Evolutionary conservation across 2,329 filamentous ascomycete species (phyloP).

Genomic region (Nothopassalora personata): DNA sequence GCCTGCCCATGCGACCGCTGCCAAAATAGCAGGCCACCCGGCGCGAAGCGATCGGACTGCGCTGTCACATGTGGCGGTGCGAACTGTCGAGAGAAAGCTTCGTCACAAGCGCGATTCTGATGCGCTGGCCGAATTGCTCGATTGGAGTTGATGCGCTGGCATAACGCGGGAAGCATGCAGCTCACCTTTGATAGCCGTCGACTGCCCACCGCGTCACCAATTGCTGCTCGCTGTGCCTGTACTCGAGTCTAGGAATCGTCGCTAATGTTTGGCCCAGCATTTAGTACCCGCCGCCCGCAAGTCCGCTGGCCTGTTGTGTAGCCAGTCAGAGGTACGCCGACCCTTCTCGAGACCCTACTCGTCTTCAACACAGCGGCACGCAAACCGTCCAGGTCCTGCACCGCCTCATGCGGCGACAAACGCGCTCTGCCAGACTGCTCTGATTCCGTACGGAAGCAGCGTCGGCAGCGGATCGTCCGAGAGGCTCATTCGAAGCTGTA

Average conservation of each 20-base stretch:
- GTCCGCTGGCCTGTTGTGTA: conserved; percentile 15
- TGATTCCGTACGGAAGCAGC: conserved; percentile 1
- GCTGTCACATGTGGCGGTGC: conserved; percentile 23
- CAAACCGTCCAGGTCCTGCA: conserved; percentile 7
- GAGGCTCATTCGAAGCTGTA: conserved; percentile 12
- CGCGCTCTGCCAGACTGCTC: neutral
- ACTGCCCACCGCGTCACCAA: conserved; percentile 21
- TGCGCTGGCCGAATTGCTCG: conserved; percentile 21
- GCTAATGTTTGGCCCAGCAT: conserved; percentile 25
- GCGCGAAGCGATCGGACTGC: conserved; percentile 3
- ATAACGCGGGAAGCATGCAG: conserved; percentile 21
- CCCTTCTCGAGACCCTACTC: conserved; percentile 11
- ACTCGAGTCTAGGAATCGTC: conserved; percentile 19
- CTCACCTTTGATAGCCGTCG: conserved; percentile 18
- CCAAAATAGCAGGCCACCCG: conserved; percentile 1
- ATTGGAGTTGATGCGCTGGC: conserved; percentile 27
- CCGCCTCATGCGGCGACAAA: conserved; percentile 12
- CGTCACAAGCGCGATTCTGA: conserved; percentile 18
- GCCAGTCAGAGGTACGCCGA: conserved; percentile 19
- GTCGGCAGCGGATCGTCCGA: conserved; percentile 12
- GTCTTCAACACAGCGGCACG: conserved; percentile 7
- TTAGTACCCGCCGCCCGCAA: conserved; percentile 19
- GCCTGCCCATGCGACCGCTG: conserved; percentile 4
- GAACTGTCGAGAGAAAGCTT: conserved; percentile 5
- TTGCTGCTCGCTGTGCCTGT: conserved; percentile 18